Conservation (phyloP, 805 yeast genomes). For the Schwanniomyces sp. region DNA sequence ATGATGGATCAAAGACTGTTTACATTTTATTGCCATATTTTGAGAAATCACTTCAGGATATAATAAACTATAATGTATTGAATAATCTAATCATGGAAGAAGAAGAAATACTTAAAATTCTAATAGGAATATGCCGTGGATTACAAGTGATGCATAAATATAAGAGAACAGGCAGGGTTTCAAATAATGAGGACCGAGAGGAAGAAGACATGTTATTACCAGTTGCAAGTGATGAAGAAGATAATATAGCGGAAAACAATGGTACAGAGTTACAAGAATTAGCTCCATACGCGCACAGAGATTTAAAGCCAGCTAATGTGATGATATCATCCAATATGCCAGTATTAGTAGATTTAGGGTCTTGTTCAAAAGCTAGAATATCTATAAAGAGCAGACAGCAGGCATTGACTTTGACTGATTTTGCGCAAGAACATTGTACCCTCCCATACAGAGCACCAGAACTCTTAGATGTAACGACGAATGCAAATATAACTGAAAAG, state of each 20-base stretch:
- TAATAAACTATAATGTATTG: conserved; percentile 64
- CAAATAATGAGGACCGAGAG: conserved; percentile 24
- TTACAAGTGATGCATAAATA: conserved; percentile 72
- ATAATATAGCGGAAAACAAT: conserved; percentile 13
- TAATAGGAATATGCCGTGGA: conserved; percentile 73
- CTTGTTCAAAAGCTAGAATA: conserved; percentile 64
- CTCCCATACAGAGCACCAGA: conserved; percentile 91
- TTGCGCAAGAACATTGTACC: conserved; percentile 82
- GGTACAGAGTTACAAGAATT: conserved; percentile 55
- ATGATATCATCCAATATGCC: conserved; percentile 77
- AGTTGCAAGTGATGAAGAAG: conserved; percentile 24
- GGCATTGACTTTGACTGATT: conserved; percentile 75
- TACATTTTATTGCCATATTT: conserved; percentile 80
- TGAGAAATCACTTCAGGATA: conserved; percentile 72
- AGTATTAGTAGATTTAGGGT: conserved; percentile 82
- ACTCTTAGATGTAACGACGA: conserved; percentile 71
- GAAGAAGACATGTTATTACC: conserved; percentile 23
- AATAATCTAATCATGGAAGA: conserved; percentile 57
- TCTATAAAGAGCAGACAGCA: conserved; percentile 58
- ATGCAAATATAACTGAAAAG: conserved; percentile 63
- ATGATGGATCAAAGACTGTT: conserved; percentile 77
- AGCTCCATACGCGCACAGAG: conserved; percentile 79
- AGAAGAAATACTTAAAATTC: conserved; percentile 57
- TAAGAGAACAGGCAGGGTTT: conserved; percentile 25
- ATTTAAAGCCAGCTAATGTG: conserved; percentile 85